Base-by-base conservation (phyloP, 2,329 filamentous ascomycete genomes). In the Pseudogymnoascus sp. region DNA sequence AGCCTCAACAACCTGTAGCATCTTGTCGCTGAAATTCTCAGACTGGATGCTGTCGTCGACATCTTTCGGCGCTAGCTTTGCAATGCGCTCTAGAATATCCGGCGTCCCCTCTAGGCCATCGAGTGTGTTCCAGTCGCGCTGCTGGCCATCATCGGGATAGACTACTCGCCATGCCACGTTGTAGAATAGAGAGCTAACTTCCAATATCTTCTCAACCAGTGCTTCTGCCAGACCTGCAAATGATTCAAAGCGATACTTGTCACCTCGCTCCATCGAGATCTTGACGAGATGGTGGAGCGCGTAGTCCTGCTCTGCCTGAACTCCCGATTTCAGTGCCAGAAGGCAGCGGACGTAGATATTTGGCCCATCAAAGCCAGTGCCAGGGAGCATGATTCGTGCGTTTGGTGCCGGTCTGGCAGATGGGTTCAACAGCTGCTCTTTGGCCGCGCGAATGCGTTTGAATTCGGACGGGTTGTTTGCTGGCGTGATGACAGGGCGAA, bases 191-290 rank as follows among this genome's bases (percentile, higher is more conserved):
- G 81, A 82, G 62, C 89, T 89, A 41, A 96, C 82, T 65, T 92
- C 85, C 59, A 97, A 79, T 1, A 89, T 87, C 71, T 95, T 95
- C 65, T 92, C 89, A 62, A 96, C 86, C 8, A 99, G 81, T 2
- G 90, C 90, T 74, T 97, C 94, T 0, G 91, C 91, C 29, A 99
- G 81, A 8, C 91, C 88, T 1, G 90, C 88, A 68, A 97, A 97
- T 4, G 91, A 90, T 68, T 96, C 92, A 67, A 97, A 97, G 64
- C 91, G 89, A 76, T 96, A 97, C 74, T 96, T 96, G 73, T 97
- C 94, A 51, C 93, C 93, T 44, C 92, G 85, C 74, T 97, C 92
- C 71, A 88, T 94, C 0, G 92, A 97, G 29, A 97, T 97, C 73
- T 96, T 96, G 64, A 97, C 92, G 3, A 97, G 78, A 70, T 97